Base-by-base conservation (phyloP, 129 eudicot species). In the Artemisia argyi region DNA sequence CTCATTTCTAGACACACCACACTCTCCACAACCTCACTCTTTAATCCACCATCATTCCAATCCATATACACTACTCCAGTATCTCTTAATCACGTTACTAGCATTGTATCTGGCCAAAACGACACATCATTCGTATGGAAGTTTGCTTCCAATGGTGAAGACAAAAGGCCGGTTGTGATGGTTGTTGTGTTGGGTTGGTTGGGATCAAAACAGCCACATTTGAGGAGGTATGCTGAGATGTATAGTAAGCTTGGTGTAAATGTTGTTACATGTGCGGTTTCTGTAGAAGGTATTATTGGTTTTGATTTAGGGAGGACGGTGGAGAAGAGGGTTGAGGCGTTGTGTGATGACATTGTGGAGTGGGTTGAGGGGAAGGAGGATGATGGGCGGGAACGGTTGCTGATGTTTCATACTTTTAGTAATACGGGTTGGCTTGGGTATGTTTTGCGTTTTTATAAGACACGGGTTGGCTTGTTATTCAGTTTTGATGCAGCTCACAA, bases 361-460 rank as follows among this genome's bases (percentile, higher is more conserved):
- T 94, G 99, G 99, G 10, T 88, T 57, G 84, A 83, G 64, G 78
- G 75, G 70, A 61, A 76, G 47, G 76, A 83, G 61, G 78, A 69
- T 5, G 89, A 86, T 79, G 92, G 89, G 24, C 69, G 87, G 10
- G 82, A 86, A n/a, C 83, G 97, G 51, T 75, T 80, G 22, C 79
- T 95, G 88, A 22, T 95, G 28, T 90, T 95, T 63, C 99, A 94
- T 59, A 94, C 97, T 7, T 94, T 94, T 49, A 94, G 99, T 74
- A 94, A 84, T 54, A 94, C 99, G 0, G 99, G 99, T 59, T 94
- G 97, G 96, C 91, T 94, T 81, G 89, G 85, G 94, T 90, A 84
- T 89, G 99, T 39, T 39, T 39, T 39, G 46, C 46, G 11, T 39
- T 7, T 39, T 7, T 39, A 39, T 7, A 39, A 39, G 11, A 32